Evolutionary conservation across 2,329 filamentous ascomycete species (phyloP).

Genomic region (Sporothrix inflata): DNA sequence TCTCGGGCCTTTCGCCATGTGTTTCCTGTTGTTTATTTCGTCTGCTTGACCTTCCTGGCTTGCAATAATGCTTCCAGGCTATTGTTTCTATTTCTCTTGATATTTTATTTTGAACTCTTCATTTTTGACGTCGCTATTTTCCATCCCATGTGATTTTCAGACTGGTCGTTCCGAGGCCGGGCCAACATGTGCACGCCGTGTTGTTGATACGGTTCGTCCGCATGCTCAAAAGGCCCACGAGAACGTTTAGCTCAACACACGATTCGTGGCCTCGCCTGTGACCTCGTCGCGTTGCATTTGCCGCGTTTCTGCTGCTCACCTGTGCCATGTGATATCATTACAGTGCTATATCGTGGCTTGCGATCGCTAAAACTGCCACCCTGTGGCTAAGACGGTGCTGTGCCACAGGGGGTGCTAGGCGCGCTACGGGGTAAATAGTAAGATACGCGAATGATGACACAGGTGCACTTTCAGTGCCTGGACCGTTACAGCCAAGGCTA

Average conservation of each 20-base stretch:
- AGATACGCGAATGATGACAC: slow-evolving; percentile 4
- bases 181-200: too few species aligned
- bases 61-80: not conserved
- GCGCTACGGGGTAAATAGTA: too few species aligned
- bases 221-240: not conserved
- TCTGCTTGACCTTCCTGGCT: not conserved
- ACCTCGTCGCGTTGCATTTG: not conserved
- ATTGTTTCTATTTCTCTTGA: not conserved
- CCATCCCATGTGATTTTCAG: too few species aligned
- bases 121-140: too few species aligned
- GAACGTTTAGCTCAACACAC: not conserved
- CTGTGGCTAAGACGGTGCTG: slow-evolving; percentile 4
- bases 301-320: not conserved
- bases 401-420: not conserved
- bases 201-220: too few species aligned
- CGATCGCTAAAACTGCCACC: not conserved
- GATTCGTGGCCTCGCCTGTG: not conserved
- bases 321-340: not conserved
- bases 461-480: not conserved
- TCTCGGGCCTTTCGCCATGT: not conserved
- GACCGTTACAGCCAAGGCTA: not conserved
- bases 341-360: not conserved
- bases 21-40: not conserved
- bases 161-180: too few species aligned
- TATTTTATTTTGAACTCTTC: not conserved